Evolutionary conservation across 805 yeast genomes (phyloP), one percentile per base, ranked within the genome.

Genomic region (Metschnikowia aberdeeniae): DNA sequence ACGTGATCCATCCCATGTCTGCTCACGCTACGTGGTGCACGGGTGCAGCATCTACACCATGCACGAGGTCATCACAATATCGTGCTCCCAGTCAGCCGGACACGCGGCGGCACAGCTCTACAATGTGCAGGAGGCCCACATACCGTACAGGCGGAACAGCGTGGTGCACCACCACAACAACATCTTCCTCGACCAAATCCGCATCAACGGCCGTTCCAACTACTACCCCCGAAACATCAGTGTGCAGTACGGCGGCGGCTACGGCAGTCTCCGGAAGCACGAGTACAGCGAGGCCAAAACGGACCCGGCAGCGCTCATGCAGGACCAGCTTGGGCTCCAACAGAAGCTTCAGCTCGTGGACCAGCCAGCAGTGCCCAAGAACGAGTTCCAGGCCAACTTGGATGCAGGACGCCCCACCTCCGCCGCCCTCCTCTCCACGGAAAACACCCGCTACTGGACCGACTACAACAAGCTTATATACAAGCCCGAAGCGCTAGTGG

Each of bases 241-340:
- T n/a, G 88, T 90, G 83, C 98, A 93, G 50, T 75, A 81, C 37
- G 68, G 74, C 17, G 83, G 85, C 40, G 96, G 96, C 0, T 77
- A 74, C 57, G 97, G 97, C 0, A 68, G 88, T 0, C 62, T 87
- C 36, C 76, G 78, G 1, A 73, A 71, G 45, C 75, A 64, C 56
- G 84, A 81, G 44, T 81, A 77, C 49, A 66, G 64, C 36, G 66
- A 56, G 36, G 42, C 46, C 9, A 32, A 31, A 22, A 22, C 33
- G 5, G 20, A 31, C 45, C n/a, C 50, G 45, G 28, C 48, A 60
- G 22, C 29, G 4, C 36, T 24, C 9, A 30, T 22, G 14, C 24
- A 31, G 34, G 40, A 36, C 2, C 26, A 22, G 26, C 26, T 22
- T 22, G 26, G 26, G 26, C 26, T 22, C 8, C 26, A 22, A 4